A percentile compares a stretch with the other conserved stretches of the same genome.
phyloP scores from a whole-genome alignment of 2,329 filamentous ascomycete genomes.

The Curvularia sp. region DNA sequence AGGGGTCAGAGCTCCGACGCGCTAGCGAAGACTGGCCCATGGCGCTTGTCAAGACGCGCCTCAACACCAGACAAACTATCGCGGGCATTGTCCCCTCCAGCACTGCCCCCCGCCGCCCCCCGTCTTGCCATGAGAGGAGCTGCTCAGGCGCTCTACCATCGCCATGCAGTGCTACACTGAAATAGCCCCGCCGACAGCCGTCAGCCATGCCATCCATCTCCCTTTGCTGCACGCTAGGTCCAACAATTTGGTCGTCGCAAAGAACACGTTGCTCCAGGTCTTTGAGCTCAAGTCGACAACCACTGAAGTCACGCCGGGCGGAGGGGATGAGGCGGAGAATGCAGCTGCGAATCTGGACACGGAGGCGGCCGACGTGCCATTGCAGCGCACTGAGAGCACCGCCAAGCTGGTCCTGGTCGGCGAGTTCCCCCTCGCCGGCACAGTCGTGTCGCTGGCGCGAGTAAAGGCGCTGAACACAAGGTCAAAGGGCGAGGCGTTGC shows the following conservation, averaged over 20 bases:
- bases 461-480: constrained; percentile 76
- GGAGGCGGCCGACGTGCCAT: constrained; percentile 52
- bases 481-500: constrained; percentile 81
- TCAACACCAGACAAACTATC: constrained; percentile 22
- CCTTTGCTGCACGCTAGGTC: constrained; percentile 78
- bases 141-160: constrained; percentile 1
- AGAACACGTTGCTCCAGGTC: constrained; percentile 90
- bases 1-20: constrained; percentile 19
- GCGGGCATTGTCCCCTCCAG: constrained; percentile 13
- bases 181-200: constrained; percentile 89
- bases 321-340: constrained; percentile 53
- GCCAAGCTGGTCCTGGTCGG: constrained; percentile 84
- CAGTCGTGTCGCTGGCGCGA: constrained; percentile 80
- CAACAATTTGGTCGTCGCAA: constrained; percentile 88
- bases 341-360: constrained; percentile 57
- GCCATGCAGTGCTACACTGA: constrained; percentile 97
- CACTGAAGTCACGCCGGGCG: constrained; percentile 61
- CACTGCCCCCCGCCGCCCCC: not conserved
- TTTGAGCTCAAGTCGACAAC: constrained; percentile 76
- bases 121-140: constrained; percentile 29
- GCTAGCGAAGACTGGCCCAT: constrained; percentile 12
- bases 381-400: constrained; percentile 69
- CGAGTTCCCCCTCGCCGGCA: constrained; percentile 84
- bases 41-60: constrained; percentile 27
- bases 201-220: constrained; percentile 83